Conservation (phyloP, 2,329 filamentous ascomycete genomes). For the Podosphaera leucotricha region DNA sequence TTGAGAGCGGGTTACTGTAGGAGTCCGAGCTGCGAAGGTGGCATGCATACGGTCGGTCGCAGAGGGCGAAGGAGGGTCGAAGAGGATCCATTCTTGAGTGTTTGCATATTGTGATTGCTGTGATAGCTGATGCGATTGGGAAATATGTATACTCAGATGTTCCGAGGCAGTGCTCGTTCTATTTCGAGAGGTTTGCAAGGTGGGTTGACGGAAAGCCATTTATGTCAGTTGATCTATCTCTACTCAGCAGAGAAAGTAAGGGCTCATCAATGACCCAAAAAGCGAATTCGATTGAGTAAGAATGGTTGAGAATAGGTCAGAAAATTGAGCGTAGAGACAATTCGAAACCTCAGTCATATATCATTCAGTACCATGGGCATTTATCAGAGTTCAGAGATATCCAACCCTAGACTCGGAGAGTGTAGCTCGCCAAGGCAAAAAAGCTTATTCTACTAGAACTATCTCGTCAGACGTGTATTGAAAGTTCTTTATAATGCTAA, state of each 20-base stretch:
- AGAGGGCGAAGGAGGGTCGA: conserved; percentile 51
- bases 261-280: no score
- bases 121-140: not conserved
- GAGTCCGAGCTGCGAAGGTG: conserved; percentile 38
- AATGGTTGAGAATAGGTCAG: no score
- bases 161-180: conserved; percentile 11
- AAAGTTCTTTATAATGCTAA: no score
- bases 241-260: no score
- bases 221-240: conserved; percentile 1
- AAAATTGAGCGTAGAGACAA: no score
- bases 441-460: no score
- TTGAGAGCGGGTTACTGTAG: conserved; percentile 44
- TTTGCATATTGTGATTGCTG: conserved; percentile 27
- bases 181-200: conserved; percentile 24
- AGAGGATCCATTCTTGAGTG: conserved; percentile 88
- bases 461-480: no score
- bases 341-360: no score
- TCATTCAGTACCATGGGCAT: no score
- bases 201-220: conserved; percentile 38
- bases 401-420: no score
- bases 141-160: not conserved
- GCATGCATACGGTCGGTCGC: conserved; percentile 45
- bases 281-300: no score
- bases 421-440: not conserved
- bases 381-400: no score